Percentiles rank a stretch among this genome's conserved stretches.
Conservation (phyloP, 371 early-diverging fungal genomes). For the Rhizopus sp. region DNA sequence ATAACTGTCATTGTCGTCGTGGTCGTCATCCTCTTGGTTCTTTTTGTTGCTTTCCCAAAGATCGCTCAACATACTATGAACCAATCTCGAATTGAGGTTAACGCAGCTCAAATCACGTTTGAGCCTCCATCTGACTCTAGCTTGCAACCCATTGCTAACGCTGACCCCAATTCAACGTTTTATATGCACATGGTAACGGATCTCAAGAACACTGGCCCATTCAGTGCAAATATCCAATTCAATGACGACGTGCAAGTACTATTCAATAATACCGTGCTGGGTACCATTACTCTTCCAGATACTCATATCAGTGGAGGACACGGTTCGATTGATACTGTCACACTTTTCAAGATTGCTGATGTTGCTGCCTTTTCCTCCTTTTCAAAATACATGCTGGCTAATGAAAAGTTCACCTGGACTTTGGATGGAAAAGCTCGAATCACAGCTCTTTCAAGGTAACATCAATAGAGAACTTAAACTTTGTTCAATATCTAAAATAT, state of each 20-base stretch:
- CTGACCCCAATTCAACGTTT: conserved; percentile 40
- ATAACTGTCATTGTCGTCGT: conserved; percentile 50
- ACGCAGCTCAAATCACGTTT: conserved; percentile 48
- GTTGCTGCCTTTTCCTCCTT: conserved; percentile 50
- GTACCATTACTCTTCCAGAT: conserved; percentile 49
- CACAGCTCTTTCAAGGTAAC: conserved; percentile 55
- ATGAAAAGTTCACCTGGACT: conserved; percentile 55
- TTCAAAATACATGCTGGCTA: conserved; percentile 55
- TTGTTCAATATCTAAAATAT: background rate
- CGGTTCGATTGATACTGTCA: conserved; percentile 43
- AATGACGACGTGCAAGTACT: conserved; percentile 42
- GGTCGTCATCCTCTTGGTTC: conserved; percentile 48
- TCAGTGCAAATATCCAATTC: conserved; percentile 51
- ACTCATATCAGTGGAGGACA: conserved; percentile 52
- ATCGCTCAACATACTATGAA: conserved; percentile 57
- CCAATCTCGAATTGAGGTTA: conserved; percentile 46
- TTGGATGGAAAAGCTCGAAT: conserved; percentile 60
- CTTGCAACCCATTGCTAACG: conserved; percentile 19
- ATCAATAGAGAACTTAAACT: background rate
- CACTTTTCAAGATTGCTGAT: conserved; percentile 52
- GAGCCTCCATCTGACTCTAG: conserved; percentile 28
- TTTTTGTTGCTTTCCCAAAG: conserved; percentile 63
- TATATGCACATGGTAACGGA: conserved; percentile 52
- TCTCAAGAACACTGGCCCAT: conserved; percentile 61
- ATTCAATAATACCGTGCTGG: conserved; percentile 49